Evolutionary conservation across 2,329 filamentous ascomycete species (phyloP).

Genomic region (Cladosporium halotolerans): DNA sequence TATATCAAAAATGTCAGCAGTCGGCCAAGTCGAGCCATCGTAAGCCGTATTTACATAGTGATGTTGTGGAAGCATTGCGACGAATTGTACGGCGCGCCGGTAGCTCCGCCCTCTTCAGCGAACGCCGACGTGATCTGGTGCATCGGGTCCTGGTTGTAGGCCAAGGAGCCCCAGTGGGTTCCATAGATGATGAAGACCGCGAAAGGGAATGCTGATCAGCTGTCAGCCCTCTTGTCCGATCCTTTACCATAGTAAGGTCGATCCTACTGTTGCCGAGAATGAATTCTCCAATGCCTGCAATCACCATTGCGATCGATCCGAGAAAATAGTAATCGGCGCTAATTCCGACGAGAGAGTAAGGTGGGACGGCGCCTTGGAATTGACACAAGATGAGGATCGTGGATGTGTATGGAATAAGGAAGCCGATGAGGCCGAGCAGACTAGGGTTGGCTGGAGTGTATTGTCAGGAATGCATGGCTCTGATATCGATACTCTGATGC

Average conservation of each 20-base stretch:
- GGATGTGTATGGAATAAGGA: slow-evolving; percentile 25
- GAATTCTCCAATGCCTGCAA: slow-evolving; percentile 25
- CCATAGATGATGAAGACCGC: slow-evolving; percentile 27
- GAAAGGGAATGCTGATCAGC: slow-evolving; percentile 18
- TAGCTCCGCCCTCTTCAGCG: slow-evolving; percentile 12
- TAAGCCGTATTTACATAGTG: slow-evolving; percentile 16
- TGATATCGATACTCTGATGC: background rate
- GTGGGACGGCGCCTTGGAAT: slow-evolving; percentile 17
- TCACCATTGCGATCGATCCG: slow-evolving; percentile 21
- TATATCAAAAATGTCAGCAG: background rate
- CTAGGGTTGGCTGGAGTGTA: slow-evolving; percentile 19
- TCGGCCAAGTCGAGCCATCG: background rate
- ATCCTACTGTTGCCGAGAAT: slow-evolving; percentile 24
- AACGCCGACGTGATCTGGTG: slow-evolving; percentile 17
- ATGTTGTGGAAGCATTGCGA: slow-evolving; percentile 25
- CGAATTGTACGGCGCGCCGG: slow-evolving; percentile 19
- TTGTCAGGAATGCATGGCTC: background rate
- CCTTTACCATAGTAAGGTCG: no score
- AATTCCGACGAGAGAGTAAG: slow-evolving; percentile 18
- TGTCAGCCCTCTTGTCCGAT: background rate
- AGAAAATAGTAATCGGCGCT: slow-evolving; percentile 26
- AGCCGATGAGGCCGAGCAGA: slow-evolving; percentile 24
- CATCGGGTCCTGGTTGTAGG: slow-evolving; percentile 22
- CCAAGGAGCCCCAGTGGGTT: slow-evolving; percentile 22
- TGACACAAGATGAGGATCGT: slow-evolving; percentile 23